Conservation (phyloP, 176 grass and related monocot species). For the Tillandsia fasciculata region DNA sequence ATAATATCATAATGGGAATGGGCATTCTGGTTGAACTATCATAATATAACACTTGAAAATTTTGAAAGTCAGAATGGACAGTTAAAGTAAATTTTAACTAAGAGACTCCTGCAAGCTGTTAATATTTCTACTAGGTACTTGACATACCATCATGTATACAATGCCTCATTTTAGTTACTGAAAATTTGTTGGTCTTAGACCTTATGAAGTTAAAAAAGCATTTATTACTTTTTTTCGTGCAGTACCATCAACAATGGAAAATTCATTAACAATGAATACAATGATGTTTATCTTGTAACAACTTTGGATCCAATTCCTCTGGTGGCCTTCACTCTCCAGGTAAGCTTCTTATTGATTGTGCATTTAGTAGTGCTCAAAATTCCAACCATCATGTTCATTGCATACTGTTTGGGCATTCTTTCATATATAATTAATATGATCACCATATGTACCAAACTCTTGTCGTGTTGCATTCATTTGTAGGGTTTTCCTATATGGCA, state of each 20-base stretch:
- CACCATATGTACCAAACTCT: no score
- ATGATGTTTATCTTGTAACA: constrained; percentile 92
- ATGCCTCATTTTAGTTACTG: not conserved
- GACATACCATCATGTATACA: not conserved
- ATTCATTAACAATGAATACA: constrained; percentile 78
- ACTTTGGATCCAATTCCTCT: constrained; percentile 80
- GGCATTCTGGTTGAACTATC: no score
- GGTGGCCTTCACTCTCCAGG: constrained; percentile 80
- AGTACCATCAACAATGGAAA: constrained; percentile 69
- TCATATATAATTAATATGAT: not conserved
- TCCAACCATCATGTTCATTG: no score
- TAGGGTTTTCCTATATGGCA: no score
- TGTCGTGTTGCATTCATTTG: no score
- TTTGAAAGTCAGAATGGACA: no score
- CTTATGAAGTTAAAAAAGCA: not conserved
- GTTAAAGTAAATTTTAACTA: not conserved
- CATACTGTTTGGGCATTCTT: not conserved
- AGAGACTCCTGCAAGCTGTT: not conserved
- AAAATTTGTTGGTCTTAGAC: not conserved
- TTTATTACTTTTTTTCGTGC: constrained; percentile 26
- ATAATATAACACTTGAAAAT: no score
- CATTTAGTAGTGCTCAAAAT: not conserved
- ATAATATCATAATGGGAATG: no score
- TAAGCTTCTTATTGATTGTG: constrained; percentile 25
- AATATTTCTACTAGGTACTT: not conserved